phyloP scores from a whole-genome alignment of 2,329 filamentous ascomycete genomes.

The Alternaria sp. region DNA sequence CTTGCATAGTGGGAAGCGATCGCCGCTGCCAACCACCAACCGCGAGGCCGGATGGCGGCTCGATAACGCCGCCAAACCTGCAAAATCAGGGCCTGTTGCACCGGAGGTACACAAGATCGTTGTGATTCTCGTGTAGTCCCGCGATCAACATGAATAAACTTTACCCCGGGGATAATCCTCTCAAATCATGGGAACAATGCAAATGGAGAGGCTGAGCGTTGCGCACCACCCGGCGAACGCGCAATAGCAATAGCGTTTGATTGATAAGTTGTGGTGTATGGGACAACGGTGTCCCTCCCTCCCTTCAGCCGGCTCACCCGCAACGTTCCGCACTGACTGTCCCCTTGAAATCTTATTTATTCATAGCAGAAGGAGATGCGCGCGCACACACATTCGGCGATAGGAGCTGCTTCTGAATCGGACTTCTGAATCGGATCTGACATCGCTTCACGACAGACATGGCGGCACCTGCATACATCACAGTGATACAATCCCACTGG shows the following conservation, averaged over 20 bases:
- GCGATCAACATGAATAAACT: slow-evolving; percentile 12
- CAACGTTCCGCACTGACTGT: background rate
- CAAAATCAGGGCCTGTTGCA: slow-evolving; percentile 10
- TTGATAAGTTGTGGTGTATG: slow-evolving; percentile 26
- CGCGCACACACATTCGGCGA: slow-evolving; percentile 11
- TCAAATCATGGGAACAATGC: slow-evolving; percentile 7
- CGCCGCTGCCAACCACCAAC: slow-evolving; percentile 22
- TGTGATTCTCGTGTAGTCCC: slow-evolving; percentile 20
- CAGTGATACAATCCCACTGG: slow-evolving; percentile 8
- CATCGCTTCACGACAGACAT: slow-evolving; percentile 20
- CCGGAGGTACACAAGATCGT: slow-evolving; percentile 10
- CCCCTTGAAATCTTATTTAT: slow-evolving; percentile 3
- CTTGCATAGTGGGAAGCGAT: slow-evolving; percentile 36
- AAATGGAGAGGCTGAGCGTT: slow-evolving; percentile 8
- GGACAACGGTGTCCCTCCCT: slow-evolving; percentile 30
- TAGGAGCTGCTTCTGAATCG: slow-evolving; percentile 17
- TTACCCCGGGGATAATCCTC: slow-evolving; percentile 11
- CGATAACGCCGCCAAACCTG: slow-evolving; percentile 27
- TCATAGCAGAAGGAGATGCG: slow-evolving; percentile 3
- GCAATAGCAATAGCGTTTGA: slow-evolving; percentile 32
- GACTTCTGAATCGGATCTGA: slow-evolving; percentile 16
- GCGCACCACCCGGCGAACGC: slow-evolving; percentile 15
- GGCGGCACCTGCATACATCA: slow-evolving; percentile 23
- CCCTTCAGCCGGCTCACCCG: slow-evolving; percentile 32
- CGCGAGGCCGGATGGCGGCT: slow-evolving; percentile 25